Conservation (phyloP, 768 basidiomycete species). For the Mycena pura region DNA sequence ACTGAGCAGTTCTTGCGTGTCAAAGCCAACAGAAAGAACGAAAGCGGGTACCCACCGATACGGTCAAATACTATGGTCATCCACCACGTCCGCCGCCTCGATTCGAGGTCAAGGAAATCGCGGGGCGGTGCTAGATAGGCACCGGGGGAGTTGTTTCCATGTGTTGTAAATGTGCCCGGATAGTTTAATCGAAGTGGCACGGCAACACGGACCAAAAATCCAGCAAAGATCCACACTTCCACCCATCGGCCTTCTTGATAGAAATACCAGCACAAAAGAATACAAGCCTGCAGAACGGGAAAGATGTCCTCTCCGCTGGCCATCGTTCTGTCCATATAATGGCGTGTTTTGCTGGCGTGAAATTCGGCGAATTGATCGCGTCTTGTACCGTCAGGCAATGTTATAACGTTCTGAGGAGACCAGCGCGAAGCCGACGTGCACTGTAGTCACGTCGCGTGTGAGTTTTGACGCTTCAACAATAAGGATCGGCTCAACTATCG, state of each 20-base stretch:
- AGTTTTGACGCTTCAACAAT: neutral
- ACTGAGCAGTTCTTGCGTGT: constrained; percentile 33
- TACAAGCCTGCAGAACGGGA: constrained; percentile 86
- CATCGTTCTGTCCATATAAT: constrained; percentile 90
- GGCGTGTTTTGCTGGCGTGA: constrained; percentile 85
- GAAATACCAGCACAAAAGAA: constrained; percentile 88
- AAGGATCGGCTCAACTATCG: constrained; percentile 65
- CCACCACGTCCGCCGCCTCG: constrained; percentile 87
- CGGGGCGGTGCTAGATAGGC: constrained; percentile 84
- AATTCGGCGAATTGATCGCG: constrained; percentile 89
- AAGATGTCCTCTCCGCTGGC: constrained; percentile 89
- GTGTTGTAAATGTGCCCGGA: constrained; percentile 80
- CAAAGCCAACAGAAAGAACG: constrained; percentile 11
- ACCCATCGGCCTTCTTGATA: constrained; percentile 91
- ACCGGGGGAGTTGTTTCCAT: constrained; percentile 70
- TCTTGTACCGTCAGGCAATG: constrained; percentile 74
- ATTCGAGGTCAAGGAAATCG: constrained; percentile 77
- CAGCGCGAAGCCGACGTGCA: constrained; percentile 86
- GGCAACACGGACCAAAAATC: constrained; percentile 82
- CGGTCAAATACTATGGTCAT: constrained; percentile 89
- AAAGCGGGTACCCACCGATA: constrained; percentile 50
- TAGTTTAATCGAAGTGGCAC: constrained; percentile 85
- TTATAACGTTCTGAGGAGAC: constrained; percentile 73
- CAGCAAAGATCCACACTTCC: constrained; percentile 91
- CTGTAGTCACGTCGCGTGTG: constrained; percentile 48